Base-by-base conservation (phyloP, 176 grass and related monocot genomes). In the Sorghum bicolor region DNA sequence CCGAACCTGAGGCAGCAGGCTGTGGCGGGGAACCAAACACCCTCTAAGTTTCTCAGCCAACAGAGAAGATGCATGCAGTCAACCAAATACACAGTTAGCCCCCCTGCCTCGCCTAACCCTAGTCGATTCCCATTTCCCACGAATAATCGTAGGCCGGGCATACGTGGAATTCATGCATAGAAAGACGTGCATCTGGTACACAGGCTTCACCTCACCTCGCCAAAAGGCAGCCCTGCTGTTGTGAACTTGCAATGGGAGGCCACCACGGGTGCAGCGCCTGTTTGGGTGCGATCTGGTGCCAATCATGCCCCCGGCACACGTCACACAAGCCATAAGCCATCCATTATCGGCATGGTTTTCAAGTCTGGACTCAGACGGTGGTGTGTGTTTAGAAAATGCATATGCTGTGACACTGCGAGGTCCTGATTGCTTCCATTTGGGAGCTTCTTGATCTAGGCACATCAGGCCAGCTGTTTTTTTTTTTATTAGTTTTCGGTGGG, bases 81-180 rank as follows among this genome's bases (percentile, higher is more conserved):
- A 41, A 41, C 39, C 39, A 41, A 41, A 41, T 10, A 41, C 39
- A 41, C 39, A 1, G 17, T 52, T 20, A 6, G 16, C 11, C 11
- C 48, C 45, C 17, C 16, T 19, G 48, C 5, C 20, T 16, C 17
- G 48, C 5, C 48, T 52, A 52, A 19, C 17, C 5, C 48, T 52
- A 52, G 15, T 48, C 45, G 15, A 45, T 17, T 48, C 45, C 44
- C 5, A 3, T 1, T 17, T 48, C 45, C 44, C 5, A 3, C 5
- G 17, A 20, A 57, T n/a, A n/a, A 57, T 3, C 24, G 19, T 60
- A 83, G 67, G 61, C n/a, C 8, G 1, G 4, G 15, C 24, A 25
- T 71, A 77, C 13, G 82, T 89, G 87, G 82, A 89, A 41, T 64
- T 5, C 77, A 89, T 77, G 88, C 87, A 66, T 22, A 22, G 0